Evolutionary conservation across 164 flowering plant genomes (phyloP), one percentile per base, ranked within the genome.

Genomic region (Paratinospora sagittata): DNA sequence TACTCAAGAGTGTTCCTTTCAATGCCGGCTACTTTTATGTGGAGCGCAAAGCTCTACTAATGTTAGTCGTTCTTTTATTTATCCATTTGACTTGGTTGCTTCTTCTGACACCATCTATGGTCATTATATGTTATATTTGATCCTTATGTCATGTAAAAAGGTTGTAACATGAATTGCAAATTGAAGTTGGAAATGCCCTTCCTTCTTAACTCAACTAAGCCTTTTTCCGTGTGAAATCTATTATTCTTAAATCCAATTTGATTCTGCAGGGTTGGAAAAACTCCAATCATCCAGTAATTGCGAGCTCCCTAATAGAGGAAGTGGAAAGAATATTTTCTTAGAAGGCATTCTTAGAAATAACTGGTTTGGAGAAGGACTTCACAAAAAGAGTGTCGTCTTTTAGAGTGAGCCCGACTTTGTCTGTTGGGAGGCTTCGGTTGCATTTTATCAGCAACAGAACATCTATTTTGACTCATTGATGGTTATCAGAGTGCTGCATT

Each of bases 181-280:
- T 26, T 60, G 63, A 60, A 60, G 63, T 60, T 60, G 58, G 58
- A 52, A 52, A 52, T 52, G 58, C 21, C 16, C 58, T n/a, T n/a
- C n/a, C n/a, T n/a, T n/a, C n/a, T n/a, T n/a, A n/a, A n/a, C n/a
- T n/a, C n/a, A n/a, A n/a, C n/a, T n/a, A n/a, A n/a, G n/a, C n/a
- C n/a, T n/a, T n/a, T 52, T 52, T 2, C 6, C 58, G 0, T 52
- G 58, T 7, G 58, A 52, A 14, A 52, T 7, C n/a, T 16, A 17
- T 52, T 60, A 9, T 6, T 60, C 63, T 23, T 23, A 60, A 26
- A 23, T 60, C 30, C 14, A 21, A 4, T 23, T 6, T 52, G 30
- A 24, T 66, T 41, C 24, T 41, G 34, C 69, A 66, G 55, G 63
- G 63, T 17, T n/a, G 19, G n/a, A 16, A 52, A 52, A 52, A 16